These are phyloP conservation scores for Volvox africanus DNA, from an alignment of 139 green algal genomes.

Conservation along the genomic window DNA sequence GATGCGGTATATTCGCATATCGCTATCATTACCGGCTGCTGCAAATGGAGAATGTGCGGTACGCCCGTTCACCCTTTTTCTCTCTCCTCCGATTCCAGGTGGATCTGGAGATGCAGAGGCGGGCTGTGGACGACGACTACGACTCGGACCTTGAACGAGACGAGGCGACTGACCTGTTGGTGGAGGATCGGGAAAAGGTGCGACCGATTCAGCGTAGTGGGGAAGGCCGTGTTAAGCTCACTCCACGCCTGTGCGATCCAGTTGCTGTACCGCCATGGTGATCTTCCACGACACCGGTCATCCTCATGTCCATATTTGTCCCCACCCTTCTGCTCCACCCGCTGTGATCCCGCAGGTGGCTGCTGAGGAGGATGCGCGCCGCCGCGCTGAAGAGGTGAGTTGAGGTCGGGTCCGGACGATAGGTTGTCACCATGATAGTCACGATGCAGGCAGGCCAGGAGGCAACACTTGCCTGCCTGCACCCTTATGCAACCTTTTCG, in stretches of 20 bases:
- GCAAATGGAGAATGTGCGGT: no score
- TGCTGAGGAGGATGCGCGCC: constrained; percentile 14
- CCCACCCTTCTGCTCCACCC: background rate
- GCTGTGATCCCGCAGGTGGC: background rate
- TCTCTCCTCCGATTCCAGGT: background rate
- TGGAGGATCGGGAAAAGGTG: constrained; percentile 9
- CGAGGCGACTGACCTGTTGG: constrained; percentile 17
- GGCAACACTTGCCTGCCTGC: no score
- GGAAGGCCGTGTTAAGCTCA: no score
- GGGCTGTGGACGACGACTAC: constrained; percentile 60
- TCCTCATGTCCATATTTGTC: background rate
- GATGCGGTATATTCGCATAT: no score
- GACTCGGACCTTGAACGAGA: constrained; percentile 62
- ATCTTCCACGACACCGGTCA: no score
- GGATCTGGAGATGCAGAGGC: constrained; percentile 59
- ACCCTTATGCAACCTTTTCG: no score
- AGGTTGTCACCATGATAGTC: no score
- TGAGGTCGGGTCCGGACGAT: no score
- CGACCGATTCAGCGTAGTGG: background rate
- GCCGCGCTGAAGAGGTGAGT: background rate
- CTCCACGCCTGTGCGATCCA: no score
- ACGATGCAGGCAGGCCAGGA: no score
- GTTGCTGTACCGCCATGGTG: background rate
- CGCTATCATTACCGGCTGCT: no score
- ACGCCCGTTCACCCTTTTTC: background rate